Evolutionary conservation across 2,329 filamentous ascomycete species (phyloP), one percentile per base, ranked within the genome.

Genomic region (Xylaria sp.): DNA sequence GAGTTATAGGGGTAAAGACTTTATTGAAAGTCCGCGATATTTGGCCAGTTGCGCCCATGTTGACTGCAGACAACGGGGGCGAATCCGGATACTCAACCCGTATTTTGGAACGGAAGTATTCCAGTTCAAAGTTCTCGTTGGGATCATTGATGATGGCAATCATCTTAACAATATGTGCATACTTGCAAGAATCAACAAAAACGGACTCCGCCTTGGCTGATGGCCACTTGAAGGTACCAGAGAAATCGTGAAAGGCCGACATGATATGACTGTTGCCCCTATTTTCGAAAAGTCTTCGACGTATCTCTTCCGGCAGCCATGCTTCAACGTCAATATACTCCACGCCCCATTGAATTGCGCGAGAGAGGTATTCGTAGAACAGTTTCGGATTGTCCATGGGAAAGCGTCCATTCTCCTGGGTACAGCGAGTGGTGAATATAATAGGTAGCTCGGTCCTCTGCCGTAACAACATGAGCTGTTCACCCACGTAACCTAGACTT

Each of bases 221-320:
- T 0, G 88, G 88, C 91, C 91, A 95, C 68, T 87, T 90, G 79
- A 93, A 93, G 0, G 80, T 87, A 1, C 90, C 89, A 0, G 90
- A 92, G 69, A 93, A 93, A 76, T 94, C 91, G 72, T 95, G 91
- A 69, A 93, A 94, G 10, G 91, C 91, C n/a, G 90, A 93, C 78
- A 95, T 92, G 73, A 96, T 91, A 65, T 87, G 88, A 69, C 88
- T 93, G 74, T 86, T 89, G 1, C 90, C 90, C 65, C 88, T 87
- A 57, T 83, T 80, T 66, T 88, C 83, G 56, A 85, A 88, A 8
- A 95, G 75, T 61, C 78, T 81, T 63, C 80, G 80, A 63, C 91
- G 81, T 58, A 95, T 90, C 5, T 83, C 78, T 71, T 92, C 90
- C 0, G 91, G 91, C 44, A 95, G 80, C 89, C 91, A 94, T 46